Percentiles rank a stretch among this genome's conserved stretches.
Conservation (phyloP, 2,329 filamentous ascomycete genomes). For the Fusarium sp. region DNA sequence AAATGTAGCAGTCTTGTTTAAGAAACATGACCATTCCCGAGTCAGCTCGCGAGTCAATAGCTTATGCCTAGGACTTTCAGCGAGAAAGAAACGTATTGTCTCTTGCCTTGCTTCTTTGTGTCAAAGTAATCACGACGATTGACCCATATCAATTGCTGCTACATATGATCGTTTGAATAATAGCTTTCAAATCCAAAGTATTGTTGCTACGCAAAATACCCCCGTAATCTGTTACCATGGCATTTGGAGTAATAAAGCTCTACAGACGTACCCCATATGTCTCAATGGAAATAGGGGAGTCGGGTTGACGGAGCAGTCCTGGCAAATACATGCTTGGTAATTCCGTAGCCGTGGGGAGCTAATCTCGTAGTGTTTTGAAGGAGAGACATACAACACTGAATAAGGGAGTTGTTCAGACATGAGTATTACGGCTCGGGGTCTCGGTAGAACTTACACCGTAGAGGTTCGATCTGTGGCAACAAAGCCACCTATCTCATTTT, state of each 20-base stretch:
- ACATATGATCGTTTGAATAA: background rate
- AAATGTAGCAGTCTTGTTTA: conserved; percentile 1
- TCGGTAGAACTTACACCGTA: conserved; percentile 20
- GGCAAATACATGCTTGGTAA: conserved; percentile 18
- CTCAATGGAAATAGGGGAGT: conserved; percentile 19
- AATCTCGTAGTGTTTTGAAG: conserved; percentile 19
- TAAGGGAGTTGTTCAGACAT: conserved; percentile 4
- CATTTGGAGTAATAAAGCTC: conserved; percentile 2
- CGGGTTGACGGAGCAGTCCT: conserved; percentile 22
- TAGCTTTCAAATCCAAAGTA: background rate
- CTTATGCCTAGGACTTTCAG: background rate
- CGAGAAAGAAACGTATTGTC: background rate
- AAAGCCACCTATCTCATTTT: conserved; percentile 1
- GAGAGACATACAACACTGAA: conserved; percentile 14
- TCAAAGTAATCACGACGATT: background rate
- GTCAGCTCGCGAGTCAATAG: background rate
- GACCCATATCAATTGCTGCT: background rate
- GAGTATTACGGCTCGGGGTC: conserved; percentile 19
- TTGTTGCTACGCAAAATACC: conserved; percentile 12
- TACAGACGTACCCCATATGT: conserved; percentile 10
- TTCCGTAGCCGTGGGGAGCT: conserved; percentile 21
- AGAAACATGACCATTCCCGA: conserved; percentile 15
- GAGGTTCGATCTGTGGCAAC: background rate
- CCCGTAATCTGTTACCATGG: conserved; percentile 15
- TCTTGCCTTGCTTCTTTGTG: conserved; percentile 13